phyloP scores from a whole-genome alignment of 2,329 filamentous ascomycete species.

The Shiraia sp. region DNA sequence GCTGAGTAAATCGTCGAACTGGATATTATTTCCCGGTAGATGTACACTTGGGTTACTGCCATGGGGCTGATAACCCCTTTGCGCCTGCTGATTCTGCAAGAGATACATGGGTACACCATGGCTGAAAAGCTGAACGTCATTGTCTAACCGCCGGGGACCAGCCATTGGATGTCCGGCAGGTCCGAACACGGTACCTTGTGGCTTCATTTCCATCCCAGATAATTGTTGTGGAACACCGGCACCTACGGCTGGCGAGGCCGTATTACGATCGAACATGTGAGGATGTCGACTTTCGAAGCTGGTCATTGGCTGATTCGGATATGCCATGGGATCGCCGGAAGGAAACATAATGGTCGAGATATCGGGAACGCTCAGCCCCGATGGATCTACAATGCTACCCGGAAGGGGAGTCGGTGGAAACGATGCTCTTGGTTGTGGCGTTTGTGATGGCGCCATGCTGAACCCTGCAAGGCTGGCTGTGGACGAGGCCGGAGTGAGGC shows the following conservation, averaged over 20 bases:
- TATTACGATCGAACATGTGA: slow-evolving; percentile 31
- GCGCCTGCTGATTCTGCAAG: slow-evolving; percentile 54
- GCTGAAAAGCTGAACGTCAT: slow-evolving; percentile 74
- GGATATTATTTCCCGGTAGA: slow-evolving; percentile 29
- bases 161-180: slow-evolving; percentile 19
- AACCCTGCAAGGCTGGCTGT: slow-evolving; percentile 35
- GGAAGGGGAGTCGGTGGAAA: slow-evolving; percentile 35
- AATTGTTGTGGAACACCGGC: slow-evolving; percentile 23
- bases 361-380: slow-evolving; percentile 54
- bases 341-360: slow-evolving; percentile 81
- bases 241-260: slow-evolving; percentile 18
- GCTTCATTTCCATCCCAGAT: slow-evolving; percentile 33
- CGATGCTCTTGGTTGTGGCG: slow-evolving; percentile 30
- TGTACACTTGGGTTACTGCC: slow-evolving; percentile 23
- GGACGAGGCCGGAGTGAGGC: slow-evolving; percentile 39
- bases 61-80: slow-evolving; percentile 32
- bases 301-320: slow-evolving; percentile 75
- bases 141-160: slow-evolving; percentile 50
- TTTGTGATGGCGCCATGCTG: slow-evolving; percentile 23
- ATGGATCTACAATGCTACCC: slow-evolving; percentile 35
- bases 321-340: slow-evolving; percentile 75
- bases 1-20: slow-evolving; percentile 44
- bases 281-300: slow-evolving; percentile 52
- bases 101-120: slow-evolving; percentile 70
- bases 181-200: slow-evolving; percentile 27